Conservation (phyloP, 2,329 filamentous ascomycete genomes). For the Diaporthe citrichinensis region DNA sequence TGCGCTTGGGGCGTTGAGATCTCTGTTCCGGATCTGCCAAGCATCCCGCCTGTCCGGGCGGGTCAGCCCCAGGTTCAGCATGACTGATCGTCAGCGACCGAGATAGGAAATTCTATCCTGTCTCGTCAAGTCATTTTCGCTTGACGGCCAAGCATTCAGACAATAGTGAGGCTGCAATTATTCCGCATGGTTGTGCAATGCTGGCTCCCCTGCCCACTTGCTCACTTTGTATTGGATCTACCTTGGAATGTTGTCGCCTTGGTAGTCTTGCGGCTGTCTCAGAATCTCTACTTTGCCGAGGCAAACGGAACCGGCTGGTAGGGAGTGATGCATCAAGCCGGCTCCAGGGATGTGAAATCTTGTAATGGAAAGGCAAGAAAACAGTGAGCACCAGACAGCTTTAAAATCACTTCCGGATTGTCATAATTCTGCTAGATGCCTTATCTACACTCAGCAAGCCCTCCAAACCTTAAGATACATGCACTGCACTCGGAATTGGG, state of each 20-base stretch:
- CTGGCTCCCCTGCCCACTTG: neutral
- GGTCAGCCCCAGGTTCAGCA: neutral
- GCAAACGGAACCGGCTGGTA: neutral
- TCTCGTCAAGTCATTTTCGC: neutral
- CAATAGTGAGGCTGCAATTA: neutral
- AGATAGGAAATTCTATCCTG: neutral
- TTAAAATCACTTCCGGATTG: neutral
- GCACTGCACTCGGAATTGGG: neutral
- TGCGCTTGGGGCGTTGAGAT: conserved; percentile 12
- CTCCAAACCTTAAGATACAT: neutral
- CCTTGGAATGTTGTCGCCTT: neutral
- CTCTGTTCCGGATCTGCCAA: conserved; percentile 19
- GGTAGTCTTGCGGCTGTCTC: neutral
- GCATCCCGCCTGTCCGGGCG: neutral
- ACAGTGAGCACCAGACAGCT: neutral
- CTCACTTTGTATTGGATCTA: neutral
- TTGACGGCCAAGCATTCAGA: neutral
- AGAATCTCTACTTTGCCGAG: neutral
- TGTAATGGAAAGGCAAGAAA: neutral
- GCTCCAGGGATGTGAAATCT: neutral
- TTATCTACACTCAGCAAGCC: neutral
- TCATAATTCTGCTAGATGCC: neutral
- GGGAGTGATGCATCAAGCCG: neutral
- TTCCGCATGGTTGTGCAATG: neutral
- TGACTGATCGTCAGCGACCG: conserved; percentile 11